Percentiles rank a stretch among this genome's conserved stretches.
These are phyloP conservation scores for Thuja plicata DNA, from an alignment of 83 land plant genomes.

Conservation along the genomic window DNA sequence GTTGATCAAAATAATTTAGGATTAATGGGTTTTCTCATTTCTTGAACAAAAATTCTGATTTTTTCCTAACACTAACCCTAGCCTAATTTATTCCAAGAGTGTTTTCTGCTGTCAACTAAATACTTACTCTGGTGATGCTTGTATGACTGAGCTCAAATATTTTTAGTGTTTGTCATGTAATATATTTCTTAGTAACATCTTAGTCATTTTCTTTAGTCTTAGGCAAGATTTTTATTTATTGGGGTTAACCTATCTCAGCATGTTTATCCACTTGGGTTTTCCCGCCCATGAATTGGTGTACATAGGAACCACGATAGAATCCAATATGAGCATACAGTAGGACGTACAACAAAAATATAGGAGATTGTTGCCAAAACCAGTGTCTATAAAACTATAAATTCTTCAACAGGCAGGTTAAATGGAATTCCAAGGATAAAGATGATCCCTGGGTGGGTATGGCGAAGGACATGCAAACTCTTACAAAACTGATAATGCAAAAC, in stretches of 20 bases:
- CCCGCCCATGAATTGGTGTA: neutral
- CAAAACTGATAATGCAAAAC: neutral
- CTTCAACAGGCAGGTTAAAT: neutral
- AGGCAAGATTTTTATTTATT: neutral
- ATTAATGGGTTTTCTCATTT: too few relatives aligned
- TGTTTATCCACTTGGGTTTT: neutral
- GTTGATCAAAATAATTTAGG: too few relatives aligned
- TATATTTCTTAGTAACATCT: neutral
- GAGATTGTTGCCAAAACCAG: too few relatives aligned
- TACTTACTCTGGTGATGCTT: too few relatives aligned
- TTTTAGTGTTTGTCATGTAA: neutral
- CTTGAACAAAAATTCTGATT: too few relatives aligned
- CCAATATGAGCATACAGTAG: neutral
- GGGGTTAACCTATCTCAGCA: neutral
- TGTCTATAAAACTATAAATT: too few relatives aligned
- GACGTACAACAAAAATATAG: too few relatives aligned
- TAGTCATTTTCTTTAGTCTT: neutral
- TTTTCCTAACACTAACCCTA: too few relatives aligned
- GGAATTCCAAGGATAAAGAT: neutral
- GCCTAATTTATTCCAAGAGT: too few relatives aligned
- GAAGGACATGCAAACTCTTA: neutral
- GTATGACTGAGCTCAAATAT: neutral
- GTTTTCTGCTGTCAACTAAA: too few relatives aligned
- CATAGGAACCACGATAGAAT: neutral
- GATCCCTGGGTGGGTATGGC: neutral